A percentile compares a stretch with the other conserved stretches of the same genome.
These are phyloP conservation scores for Exserohilum turcica DNA, from an alignment of 2,329 filamentous ascomycete genomes.

Conservation along the genomic window DNA sequence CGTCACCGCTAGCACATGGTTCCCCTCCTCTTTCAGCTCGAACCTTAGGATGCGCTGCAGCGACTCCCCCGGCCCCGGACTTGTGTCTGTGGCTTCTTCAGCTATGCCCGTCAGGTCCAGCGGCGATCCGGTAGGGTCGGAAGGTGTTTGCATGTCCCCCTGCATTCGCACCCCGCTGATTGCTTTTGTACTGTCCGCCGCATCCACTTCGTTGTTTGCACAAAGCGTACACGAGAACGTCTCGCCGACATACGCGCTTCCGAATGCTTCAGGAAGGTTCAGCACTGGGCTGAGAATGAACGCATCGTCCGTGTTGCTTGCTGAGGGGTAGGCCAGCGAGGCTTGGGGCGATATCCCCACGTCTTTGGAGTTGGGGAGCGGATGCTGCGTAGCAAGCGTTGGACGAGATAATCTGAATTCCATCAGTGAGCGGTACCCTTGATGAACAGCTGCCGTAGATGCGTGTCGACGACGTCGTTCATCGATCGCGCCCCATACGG, in stretches of 20 bases:
- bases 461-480: background rate
- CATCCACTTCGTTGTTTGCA: conserved; percentile 81
- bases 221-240: conserved; percentile 93
- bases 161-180: conserved; percentile 81
- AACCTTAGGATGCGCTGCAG: conserved; percentile 83
- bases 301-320: conserved; percentile 53
- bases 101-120: conserved; percentile 63
- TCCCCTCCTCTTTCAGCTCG: conserved; percentile 91
- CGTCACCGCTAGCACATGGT: conserved; percentile 89
- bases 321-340: conserved; percentile 68
- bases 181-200: conserved; percentile 48
- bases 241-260: conserved; percentile 93
- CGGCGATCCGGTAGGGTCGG: conserved; percentile 64
- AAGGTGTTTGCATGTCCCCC: conserved; percentile 94
- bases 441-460: background rate
- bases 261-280: conserved; percentile 88
- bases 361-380: conserved; percentile 61
- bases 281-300: conserved; percentile 68
- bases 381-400: conserved; percentile 73
- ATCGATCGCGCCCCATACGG: background rate
- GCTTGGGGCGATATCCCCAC: conserved; percentile 64
- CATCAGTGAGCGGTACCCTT: background rate
- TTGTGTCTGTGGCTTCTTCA: conserved; percentile 33
- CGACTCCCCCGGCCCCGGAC: conserved; percentile 65
- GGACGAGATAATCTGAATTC: conserved; percentile 76